phyloP scores from a whole-genome alignment of 352 stramenopile species.

The Pythium graminicola region DNA sequence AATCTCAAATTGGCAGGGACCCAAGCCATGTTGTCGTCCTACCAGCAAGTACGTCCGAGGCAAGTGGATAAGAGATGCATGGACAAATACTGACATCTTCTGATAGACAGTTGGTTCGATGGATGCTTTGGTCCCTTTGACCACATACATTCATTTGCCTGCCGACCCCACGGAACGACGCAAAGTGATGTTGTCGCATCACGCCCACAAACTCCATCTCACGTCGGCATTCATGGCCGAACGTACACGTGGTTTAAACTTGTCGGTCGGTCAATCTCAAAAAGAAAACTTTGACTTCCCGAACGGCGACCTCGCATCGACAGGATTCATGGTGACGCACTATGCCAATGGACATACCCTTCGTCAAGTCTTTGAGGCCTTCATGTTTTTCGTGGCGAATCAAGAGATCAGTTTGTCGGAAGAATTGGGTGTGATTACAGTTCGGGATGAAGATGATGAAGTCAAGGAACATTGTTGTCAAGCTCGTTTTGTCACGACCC shows the following conservation, averaged over 20 bases:
- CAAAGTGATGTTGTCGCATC: not conserved
- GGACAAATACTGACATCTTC: not conserved
- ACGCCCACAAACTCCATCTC: not conserved
- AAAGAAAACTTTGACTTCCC: not conserved
- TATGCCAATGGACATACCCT: not conserved
- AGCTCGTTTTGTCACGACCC: slow-evolving; percentile 4
- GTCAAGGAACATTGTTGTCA: not conserved
- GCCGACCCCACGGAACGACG: not conserved
- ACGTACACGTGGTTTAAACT: slow-evolving; percentile 5
- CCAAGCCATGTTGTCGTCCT: slow-evolving; percentile 9
- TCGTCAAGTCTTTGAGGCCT: slow-evolving; percentile 10
- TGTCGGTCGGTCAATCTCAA: not conserved
- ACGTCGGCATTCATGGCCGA: slow-evolving; percentile 5
- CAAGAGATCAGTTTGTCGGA: slow-evolving; percentile 23
- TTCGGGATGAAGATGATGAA: slow-evolving; percentile 17
- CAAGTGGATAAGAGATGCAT: not conserved
- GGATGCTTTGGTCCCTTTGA: not conserved
- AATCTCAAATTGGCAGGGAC: slow-evolving; percentile 3
- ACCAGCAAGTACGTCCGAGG: slow-evolving; percentile 1
- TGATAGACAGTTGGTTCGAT: not conserved
- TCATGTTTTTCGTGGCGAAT: slow-evolving; percentile 8
- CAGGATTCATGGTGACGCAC: not conserved
- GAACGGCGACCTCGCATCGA: slow-evolving; percentile 5
- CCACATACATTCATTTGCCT: slow-evolving; percentile 9
- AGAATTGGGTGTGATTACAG: slow-evolving; percentile 13